Conservation (phyloP, 176 grass and related monocot genomes). For the Carex scoparia region DNA sequence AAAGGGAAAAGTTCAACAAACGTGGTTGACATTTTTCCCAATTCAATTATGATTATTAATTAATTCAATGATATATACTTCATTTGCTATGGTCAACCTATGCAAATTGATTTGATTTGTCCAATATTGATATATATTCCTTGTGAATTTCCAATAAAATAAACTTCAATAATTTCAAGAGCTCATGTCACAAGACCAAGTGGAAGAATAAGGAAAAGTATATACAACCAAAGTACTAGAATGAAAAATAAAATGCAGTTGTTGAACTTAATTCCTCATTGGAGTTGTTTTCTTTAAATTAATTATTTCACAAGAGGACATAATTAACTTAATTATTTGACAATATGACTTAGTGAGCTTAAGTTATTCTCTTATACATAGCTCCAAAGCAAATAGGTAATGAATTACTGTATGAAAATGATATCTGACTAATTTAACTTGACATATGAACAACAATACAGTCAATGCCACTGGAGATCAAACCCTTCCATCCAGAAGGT, state of each 20-base stretch:
- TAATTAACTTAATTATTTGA: not conserved
- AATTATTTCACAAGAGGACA: no score
- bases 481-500: not conserved
- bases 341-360: not conserved
- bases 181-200: not conserved
- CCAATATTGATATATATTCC: not conserved
- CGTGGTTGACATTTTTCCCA: not conserved
- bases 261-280: not conserved
- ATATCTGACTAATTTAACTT: no score
- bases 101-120: not conserved
- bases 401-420: no score
- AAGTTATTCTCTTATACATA: not conserved
- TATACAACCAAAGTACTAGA: not conserved
- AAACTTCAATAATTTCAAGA: not conserved
- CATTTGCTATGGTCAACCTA: not conserved
- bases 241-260: not conserved
- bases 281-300: not conserved
- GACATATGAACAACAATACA: no score
- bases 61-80: not conserved
- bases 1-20: not conserved
- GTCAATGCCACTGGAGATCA: not conserved
- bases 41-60: not conserved
- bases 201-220: not conserved
- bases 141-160: not conserved
- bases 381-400: not conserved